Conservation (phyloP, 2,329 filamentous ascomycete species). For the Epichloe uncinata region DNA sequence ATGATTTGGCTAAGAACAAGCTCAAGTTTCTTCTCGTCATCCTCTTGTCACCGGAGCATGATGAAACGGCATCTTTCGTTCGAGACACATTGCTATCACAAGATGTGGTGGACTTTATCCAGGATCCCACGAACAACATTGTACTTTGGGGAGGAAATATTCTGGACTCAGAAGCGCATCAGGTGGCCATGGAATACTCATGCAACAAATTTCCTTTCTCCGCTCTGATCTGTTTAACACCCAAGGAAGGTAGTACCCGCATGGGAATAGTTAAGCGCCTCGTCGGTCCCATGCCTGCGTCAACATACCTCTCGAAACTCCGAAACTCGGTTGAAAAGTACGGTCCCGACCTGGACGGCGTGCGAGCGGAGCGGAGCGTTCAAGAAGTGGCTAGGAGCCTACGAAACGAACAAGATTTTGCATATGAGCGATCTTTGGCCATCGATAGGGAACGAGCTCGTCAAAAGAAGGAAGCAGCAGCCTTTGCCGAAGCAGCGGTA, state of each 20-base stretch:
- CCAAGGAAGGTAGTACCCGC: slow-evolving; percentile 65
- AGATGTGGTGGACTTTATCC: slow-evolving; percentile 62
- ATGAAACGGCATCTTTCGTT: slow-evolving; percentile 74
- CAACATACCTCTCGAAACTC: slow-evolving; percentile 64
- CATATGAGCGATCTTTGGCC: slow-evolving; percentile 85
- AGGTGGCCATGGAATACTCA: slow-evolving; percentile 74
- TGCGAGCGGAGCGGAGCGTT: slow-evolving; percentile 63
- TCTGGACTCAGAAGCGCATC: slow-evolving; percentile 85
- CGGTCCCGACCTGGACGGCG: slow-evolving; percentile 57
- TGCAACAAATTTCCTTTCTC: slow-evolving; percentile 91
- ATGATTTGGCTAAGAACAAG: slow-evolving; percentile 81
- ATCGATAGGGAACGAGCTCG: slow-evolving; percentile 75
- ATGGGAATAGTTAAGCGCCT: slow-evolving; percentile 85
- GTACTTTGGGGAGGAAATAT: slow-evolving; percentile 89
- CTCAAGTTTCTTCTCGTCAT: slow-evolving; percentile 85
- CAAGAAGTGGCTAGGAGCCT: slow-evolving; percentile 71
- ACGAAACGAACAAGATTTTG: slow-evolving; percentile 79
- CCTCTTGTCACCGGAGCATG: slow-evolving; percentile 83
- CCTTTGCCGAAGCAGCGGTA: slow-evolving; percentile 50
- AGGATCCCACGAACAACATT: slow-evolving; percentile 62
- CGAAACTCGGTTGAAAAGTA: slow-evolving; percentile 62
- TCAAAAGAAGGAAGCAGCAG: slow-evolving; percentile 62
- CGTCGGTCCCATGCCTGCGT: slow-evolving; percentile 54
- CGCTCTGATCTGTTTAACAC: slow-evolving; percentile 75
- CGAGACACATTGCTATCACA: slow-evolving; percentile 67